A percentile compares a stretch with the other conserved stretches of the same genome.
Evolutionary conservation across 2,329 filamentous ascomycete genomes (phyloP).

Genomic region (Colletotrichum salicis): DNA sequence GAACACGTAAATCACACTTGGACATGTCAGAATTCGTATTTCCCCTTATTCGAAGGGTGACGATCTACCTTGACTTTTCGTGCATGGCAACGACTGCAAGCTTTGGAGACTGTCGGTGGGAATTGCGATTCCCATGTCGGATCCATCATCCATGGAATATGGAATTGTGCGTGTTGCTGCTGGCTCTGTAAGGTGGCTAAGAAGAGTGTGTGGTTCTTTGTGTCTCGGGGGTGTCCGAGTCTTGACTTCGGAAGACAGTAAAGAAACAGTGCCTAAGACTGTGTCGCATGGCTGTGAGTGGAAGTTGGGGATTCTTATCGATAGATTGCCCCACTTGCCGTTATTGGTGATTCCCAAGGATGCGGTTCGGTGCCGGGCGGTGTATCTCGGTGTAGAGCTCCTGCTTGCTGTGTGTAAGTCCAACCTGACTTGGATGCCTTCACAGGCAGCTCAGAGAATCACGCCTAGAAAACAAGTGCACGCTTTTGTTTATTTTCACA

Average conservation of each 20-base stretch:
- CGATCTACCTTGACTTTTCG: slow-evolving; percentile 40
- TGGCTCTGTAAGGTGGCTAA: not conserved
- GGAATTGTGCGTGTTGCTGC: not conserved
- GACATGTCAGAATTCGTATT: not conserved
- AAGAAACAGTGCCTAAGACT: not conserved
- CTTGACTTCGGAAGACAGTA: not conserved
- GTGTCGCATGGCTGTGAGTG: not conserved
- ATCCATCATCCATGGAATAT: slow-evolving; percentile 5
- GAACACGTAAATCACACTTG: slow-evolving; percentile 42
- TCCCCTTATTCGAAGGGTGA: not conserved
- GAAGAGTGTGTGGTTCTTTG: not conserved
- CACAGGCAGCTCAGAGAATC: not conserved
- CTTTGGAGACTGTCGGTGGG: slow-evolving; percentile 30
- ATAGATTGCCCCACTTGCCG: slow-evolving; percentile 3
- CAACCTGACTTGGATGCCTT: not conserved
- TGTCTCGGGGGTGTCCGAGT: slow-evolving; percentile 8
- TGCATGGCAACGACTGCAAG: slow-evolving; percentile 34
- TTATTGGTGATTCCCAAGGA: not conserved
- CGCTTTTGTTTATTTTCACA: not conserved
- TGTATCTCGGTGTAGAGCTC: not conserved
- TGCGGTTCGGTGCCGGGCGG: not conserved
- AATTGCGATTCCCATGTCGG: slow-evolving; percentile 20
- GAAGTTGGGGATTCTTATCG: not conserved
- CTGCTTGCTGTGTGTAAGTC: not conserved
- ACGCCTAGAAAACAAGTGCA: not conserved